Evolutionary conservation across 495 filamentous ascomycete genomes (phyloP).

Genomic region (Aspergillus panamensis): DNA sequence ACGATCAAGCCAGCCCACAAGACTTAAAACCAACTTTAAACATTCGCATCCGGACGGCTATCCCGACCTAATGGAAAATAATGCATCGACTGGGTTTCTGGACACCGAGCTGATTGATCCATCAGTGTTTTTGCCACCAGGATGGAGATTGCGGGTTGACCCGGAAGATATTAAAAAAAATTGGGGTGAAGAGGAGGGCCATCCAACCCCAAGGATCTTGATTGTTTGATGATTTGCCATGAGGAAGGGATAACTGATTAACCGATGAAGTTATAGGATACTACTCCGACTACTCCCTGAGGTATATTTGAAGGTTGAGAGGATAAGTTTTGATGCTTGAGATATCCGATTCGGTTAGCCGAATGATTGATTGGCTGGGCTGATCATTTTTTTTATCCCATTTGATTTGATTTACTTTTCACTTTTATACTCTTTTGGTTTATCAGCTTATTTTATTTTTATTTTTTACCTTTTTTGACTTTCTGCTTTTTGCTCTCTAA

Average conservation of each 20-base stretch:
- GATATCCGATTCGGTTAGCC: slow-evolving; percentile 1
- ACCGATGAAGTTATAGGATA: not conserved
- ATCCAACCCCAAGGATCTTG: not conserved
- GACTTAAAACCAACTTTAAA: not conserved
- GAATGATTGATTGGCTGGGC: too few relatives aligned
- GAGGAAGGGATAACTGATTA: not conserved
- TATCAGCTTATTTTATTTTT: not conserved
- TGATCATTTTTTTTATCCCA: slow-evolving; percentile 19
- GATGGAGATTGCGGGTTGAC: not conserved
- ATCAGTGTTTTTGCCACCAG: not conserved
- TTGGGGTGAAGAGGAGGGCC: too few relatives aligned
- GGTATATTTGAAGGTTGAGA: too few relatives aligned
- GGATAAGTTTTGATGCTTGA: too few relatives aligned
- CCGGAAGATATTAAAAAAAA: not conserved
- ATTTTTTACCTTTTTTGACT: slow-evolving; percentile 3
- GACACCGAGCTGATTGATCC: not conserved
- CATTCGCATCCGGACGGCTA: not conserved
- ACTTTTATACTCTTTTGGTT: slow-evolving; percentile 13
- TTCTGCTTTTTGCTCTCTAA: slow-evolving; percentile 9
- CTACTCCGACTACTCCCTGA: too few relatives aligned
- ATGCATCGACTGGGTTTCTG: not conserved
- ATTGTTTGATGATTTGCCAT: not conserved
- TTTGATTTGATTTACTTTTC: slow-evolving; percentile 22
- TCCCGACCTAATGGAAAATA: slow-evolving; percentile 1
- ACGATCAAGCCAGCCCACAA: not conserved